Conservation (phyloP, 768 basidiomycete genomes). For the Rhodotorula taiwanensis region DNA sequence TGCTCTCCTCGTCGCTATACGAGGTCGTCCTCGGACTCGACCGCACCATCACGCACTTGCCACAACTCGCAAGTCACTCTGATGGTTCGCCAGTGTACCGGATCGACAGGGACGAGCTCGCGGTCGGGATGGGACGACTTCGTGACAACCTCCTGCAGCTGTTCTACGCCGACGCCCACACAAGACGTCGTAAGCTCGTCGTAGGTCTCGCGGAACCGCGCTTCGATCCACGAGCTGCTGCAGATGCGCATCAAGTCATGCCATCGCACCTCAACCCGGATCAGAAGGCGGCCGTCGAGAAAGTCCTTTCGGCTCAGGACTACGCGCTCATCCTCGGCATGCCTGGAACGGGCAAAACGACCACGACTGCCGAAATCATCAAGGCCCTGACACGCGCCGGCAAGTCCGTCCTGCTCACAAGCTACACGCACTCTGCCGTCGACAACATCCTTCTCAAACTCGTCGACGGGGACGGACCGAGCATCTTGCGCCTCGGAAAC, state of each 20-base stretch:
- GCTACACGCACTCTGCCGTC: constrained; percentile 96
- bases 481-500: constrained; percentile 79
- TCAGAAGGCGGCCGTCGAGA: constrained; percentile 65
- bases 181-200: constrained; percentile 60
- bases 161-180: constrained; percentile 63
- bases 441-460: constrained; percentile 91
- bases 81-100: constrained; percentile 55
- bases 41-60: constrained; percentile 47
- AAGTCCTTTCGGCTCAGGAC: constrained; percentile 70
- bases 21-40: constrained; percentile 74
- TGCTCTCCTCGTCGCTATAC: constrained; percentile 61
- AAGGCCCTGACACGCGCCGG: constrained; percentile 67
- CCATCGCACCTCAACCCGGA: constrained; percentile 58
- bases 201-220: constrained; percentile 69
- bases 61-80: constrained; percentile 37
- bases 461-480: constrained; percentile 54
- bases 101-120: constrained; percentile 88
- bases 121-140: constrained; percentile 76
- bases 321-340: constrained; percentile 91
- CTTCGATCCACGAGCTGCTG: constrained; percentile 51
- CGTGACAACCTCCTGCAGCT: constrained; percentile 82
- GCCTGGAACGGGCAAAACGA: constrained; percentile 98
- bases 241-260: constrained; percentile 32
- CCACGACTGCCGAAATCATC: constrained; percentile 83
- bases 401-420: constrained; percentile 79